phyloP scores from a whole-genome alignment of 2,329 filamentous ascomycete genomes.

The Hysterium pulicare region DNA sequence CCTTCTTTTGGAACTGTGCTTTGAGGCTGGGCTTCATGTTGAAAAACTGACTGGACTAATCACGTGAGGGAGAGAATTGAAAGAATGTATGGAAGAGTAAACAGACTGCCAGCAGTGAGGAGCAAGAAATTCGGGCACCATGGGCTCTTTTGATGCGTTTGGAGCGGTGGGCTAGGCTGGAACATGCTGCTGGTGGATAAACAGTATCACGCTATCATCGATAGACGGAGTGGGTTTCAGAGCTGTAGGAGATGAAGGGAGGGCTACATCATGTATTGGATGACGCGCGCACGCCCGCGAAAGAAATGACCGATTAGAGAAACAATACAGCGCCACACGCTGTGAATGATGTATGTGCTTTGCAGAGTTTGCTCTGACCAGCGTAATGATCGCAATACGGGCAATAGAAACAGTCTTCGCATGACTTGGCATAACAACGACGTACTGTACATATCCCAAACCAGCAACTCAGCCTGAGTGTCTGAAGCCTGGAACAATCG shows the following conservation, averaged over 20 bases:
- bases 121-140: background rate
- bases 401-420: no score
- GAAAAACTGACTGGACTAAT: background rate
- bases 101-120: slow-evolving; percentile 3
- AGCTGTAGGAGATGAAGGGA: slow-evolving; percentile 1
- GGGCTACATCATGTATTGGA: no score
- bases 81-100: background rate
- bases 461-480: no score
- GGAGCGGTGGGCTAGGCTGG: background rate
- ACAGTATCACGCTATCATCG: background rate
- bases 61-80: background rate
- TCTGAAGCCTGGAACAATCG: no score
- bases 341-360: no score
- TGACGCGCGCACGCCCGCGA: no score
- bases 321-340: no score
- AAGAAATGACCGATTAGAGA: no score
- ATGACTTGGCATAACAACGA: no score
- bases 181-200: background rate
- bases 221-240: background rate
- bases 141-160: background rate
- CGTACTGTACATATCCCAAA: no score
- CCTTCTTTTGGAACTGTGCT: background rate
- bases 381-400: no score
- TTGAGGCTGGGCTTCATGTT: slow-evolving; percentile 3
- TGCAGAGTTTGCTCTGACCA: no score